Evolutionary conservation across 768 basidiomycete genomes (phyloP), one percentile per base, ranked within the genome.

Genomic region (Rhodosporidiobolus sp.): DNA sequence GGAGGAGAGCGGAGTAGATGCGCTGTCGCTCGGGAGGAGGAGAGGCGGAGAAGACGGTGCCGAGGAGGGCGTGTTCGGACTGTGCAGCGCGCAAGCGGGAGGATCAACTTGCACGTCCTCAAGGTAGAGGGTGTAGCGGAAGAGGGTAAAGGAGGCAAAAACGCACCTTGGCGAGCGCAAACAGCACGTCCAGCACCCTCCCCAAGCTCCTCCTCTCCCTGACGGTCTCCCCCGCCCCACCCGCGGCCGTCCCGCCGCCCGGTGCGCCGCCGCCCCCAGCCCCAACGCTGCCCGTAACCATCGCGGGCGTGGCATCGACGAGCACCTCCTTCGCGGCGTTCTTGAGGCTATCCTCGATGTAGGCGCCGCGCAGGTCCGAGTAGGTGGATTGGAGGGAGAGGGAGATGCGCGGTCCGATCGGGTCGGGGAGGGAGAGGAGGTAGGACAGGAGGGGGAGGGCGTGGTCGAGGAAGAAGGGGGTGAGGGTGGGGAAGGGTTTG

Each of bases 151-250:
- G 19, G 53, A 22, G 38, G 17, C 24, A 26, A 28, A 8, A 3
- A 14, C 68, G 46, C 54, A 73, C 76, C 76, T 79, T 78, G 22
- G 69, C 56, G 12, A 78, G 48, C 12, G 77, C 73, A 32, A 79
- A 72, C 54, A 76, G n/a, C 26, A 75, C 72, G 57, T 79, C 78
- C 52, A 76, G 50, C 38, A 77, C 34, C 35, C 73, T 45, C 0
- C 73, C 78, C 19, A 79, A 35, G 1, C 71, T 67, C n/a, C 74
- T 49, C 35, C 73, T 30, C 45, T 67, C 67, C 54, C 28, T 56
- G 2, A 60, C 67, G 17, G n/a, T 48, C n/a, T n/a, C 49, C 38
- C 34, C 57, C n/a, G 22, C 61, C 35, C 49, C 49, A 14, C 55
- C 30, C 19, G 64, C 52, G 34, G 50, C 56, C 28, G 68, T 60